Evolutionary conservation across 106 monocot species (phyloP), one percentile per base, ranked within the genome.

Genomic region (Acorus gramineus): DNA sequence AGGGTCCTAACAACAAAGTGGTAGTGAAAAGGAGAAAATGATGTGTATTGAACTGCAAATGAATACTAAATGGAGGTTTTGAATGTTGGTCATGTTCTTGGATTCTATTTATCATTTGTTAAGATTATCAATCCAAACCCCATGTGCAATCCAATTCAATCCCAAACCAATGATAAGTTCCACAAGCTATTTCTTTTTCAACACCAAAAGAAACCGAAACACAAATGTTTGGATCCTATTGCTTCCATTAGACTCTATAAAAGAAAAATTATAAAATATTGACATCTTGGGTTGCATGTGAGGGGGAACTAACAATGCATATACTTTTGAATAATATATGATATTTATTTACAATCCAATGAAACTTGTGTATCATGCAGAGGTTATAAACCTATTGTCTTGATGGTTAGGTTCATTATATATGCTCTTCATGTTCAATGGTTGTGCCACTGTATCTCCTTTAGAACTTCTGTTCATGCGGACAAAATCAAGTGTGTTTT

Each of bases 91-190:
- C 61, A 55, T 76, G 61, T 65, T 70, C 56, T 28, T 11, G 7
- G 55, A 13, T 50, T 28, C 8, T 50, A 63, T 46, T 52, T 7
- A 71, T 48, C 42, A 49, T 10, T 53, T 60, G 8, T 63, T 46
- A 66, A 55, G 71, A 66, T 68, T 72, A 78, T 62, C 14, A 71
- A 72, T 59, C 62, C 78, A 50, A 42, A 62, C 61, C 28, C 78
- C 78, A 78, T 78, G 78, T 78, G 78, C 78, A 50, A 28, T 71
- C 72, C 72, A 67, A 61, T 78, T 78, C 46, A 51, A 67, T 50
- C 28, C 66, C 72, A 62, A 67, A 74, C 49, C 67, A 78, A 78
- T 78, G 78, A 78, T 78, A 68, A 69, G 72, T 51, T 67, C 67
- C 72, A 72, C 73, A 69, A 63, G 50, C 78, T 54, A 4, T 65